Base-by-base conservation (phyloP, 192 early-diverging fungal species). In the Umbelopsis ramanniana region DNA sequence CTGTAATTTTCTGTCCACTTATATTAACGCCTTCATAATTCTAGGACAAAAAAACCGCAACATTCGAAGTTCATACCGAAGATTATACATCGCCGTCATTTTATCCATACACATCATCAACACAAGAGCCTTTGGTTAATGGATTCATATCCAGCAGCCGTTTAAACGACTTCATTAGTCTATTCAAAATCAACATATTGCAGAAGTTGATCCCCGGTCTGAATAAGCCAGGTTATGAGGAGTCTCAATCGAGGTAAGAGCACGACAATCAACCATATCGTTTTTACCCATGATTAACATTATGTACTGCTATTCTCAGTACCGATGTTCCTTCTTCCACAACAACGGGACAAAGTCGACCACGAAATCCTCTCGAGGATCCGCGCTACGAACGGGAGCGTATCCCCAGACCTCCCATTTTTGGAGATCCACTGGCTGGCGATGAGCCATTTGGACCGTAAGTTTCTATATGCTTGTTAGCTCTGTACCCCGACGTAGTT, bases 211-310 rank as follows among this genome's bases (percentile, higher is more conserved):
- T 90, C 45, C 91, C 91, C 22, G 88, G 86, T 10, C 53, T 92
- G 14, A 81, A 87, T 67, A 93, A 93, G 77, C 86, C 87, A 0
- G 92, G 92, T 8, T 92, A 92, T 67, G 84, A 90, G 73, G 88
- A 89, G 52, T 76, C 76, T 19, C 57, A 63, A 19, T 63, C 57
- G 33, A 38, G 3, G 57, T 63, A n/a, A 63, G 57, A 35, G 6
- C 11, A 37, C 14, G 57, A 38, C 22, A 24, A 54, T 7, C 1
- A 10, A 6, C 1, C 24, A 22, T 54, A 8, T 54, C 26, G 8
- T 0, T 43, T 11, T 50, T 50, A 50, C 17, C 15, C 15, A 15
- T 50, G 2, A 50, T 19, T 50, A 4, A 10, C 48, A 50, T 50
- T 21, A 29, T 15, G 15, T n/a, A 17, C 48, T 50, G 1, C 48